phyloP scores from a whole-genome alignment of 2,329 filamentous ascomycete species.

The Aspergillus pseudoterreus region DNA sequence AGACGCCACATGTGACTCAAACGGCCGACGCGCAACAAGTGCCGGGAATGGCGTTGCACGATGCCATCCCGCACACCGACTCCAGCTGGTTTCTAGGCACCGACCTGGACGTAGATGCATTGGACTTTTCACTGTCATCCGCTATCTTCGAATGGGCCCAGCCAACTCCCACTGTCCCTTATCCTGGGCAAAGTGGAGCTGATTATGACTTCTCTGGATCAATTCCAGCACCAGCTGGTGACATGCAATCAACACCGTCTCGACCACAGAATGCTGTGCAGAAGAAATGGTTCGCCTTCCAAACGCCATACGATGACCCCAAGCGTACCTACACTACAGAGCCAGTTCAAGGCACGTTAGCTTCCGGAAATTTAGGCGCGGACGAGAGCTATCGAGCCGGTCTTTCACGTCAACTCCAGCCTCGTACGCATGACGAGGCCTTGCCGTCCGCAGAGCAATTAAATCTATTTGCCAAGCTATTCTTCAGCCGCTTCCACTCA shows the following conservation, averaged over 20 bases:
- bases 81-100: slow-evolving; percentile 15
- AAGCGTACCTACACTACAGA: background rate
- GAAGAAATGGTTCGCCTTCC: background rate
- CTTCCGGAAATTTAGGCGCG: slow-evolving; percentile 2
- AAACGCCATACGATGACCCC: background rate
- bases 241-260: background rate
- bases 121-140: slow-evolving; percentile 16
- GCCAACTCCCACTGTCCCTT: slow-evolving; percentile 1
- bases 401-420: slow-evolving; percentile 15
- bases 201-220: too few relatives aligned
- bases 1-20: background rate
- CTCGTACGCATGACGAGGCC: slow-evolving; percentile 15
- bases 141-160: slow-evolving; percentile 19
- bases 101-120: slow-evolving; percentile 15
- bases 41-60: background rate
- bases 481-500: slow-evolving; percentile 7
- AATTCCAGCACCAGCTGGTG: background rate
- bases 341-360: background rate
- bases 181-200: background rate
- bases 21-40: background rate
- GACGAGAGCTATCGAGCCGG: slow-evolving; percentile 16
- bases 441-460: slow-evolving; percentile 14
- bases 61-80: slow-evolving; percentile 3
- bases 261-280: background rate
- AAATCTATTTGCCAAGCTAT: slow-evolving; percentile 18